A percentile compares a stretch with the other conserved stretches of the same genome.
Conservation (phyloP, 2,329 filamentous ascomycete species). For the Aspergillus flavus region DNA sequence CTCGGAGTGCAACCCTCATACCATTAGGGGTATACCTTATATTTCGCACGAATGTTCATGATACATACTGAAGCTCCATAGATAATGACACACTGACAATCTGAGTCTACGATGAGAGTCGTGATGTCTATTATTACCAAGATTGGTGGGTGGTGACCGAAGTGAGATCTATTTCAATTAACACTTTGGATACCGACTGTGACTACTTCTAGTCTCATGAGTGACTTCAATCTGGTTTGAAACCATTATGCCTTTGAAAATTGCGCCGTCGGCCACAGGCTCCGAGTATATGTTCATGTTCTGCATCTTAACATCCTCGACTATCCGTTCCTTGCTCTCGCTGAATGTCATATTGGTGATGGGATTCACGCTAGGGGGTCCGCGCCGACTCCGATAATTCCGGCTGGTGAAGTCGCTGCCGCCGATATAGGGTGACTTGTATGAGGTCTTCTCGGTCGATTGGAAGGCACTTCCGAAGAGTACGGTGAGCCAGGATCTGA, state of each 20-base stretch:
- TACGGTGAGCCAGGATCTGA: constrained; percentile 44
- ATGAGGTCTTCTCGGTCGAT: constrained; percentile 20
- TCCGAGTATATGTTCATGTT: background rate
- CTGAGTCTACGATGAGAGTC: no score
- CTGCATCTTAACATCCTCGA: background rate
- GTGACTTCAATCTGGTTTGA: background rate
- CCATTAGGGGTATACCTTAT: background rate
- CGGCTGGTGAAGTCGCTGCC: background rate
- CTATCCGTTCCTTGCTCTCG: background rate
- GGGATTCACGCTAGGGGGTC: background rate
- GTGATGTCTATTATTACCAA: background rate
- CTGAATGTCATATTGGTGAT: background rate
- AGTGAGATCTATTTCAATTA: background rate
- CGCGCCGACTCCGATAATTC: background rate
- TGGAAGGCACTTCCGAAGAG: constrained; percentile 41
- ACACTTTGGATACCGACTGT: no score
- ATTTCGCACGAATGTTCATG: background rate
- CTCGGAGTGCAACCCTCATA: no score
- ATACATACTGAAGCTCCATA: background rate
- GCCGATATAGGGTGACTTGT: background rate
- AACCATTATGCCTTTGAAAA: background rate
- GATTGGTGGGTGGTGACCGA: background rate
- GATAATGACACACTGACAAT: no score
- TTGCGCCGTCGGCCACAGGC: background rate
- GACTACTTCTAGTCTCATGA: background rate